Evolutionary conservation across 2,329 filamentous ascomycete genomes (phyloP).

Genomic region (Botrytis deweyae): DNA sequence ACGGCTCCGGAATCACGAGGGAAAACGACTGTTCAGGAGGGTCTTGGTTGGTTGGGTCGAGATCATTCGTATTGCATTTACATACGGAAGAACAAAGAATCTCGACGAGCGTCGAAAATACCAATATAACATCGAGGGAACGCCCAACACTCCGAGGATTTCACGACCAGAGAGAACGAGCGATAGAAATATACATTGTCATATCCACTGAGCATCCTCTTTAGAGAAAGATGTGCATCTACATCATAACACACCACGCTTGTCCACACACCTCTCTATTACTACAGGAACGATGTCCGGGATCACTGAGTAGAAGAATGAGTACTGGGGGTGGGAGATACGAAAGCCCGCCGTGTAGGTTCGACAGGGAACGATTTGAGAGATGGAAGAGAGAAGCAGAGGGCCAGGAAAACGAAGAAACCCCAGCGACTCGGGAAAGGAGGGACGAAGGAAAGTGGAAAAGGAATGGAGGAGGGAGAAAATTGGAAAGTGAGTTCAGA

Average conservation of each 20-base stretch:
- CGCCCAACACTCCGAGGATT: neutral
- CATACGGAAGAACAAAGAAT: neutral
- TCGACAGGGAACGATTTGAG: neutral
- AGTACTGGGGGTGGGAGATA: neutral
- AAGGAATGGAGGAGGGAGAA: neutral
- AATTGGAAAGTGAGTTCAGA: neutral
- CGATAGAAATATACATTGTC: neutral
- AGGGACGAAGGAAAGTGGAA: neutral
- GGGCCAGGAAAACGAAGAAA: neutral
- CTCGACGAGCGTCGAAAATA: neutral
- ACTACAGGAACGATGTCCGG: neutral
- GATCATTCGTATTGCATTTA: neutral
- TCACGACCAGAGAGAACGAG: constrained; percentile 50
- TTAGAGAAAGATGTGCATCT: neutral
- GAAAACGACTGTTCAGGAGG: neutral
- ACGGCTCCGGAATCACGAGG: neutral
- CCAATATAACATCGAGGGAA: neutral
- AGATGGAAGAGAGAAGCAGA: neutral
- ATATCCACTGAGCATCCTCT: neutral
- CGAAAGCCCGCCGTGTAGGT: neutral
- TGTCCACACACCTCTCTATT: neutral
- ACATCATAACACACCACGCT: neutral
- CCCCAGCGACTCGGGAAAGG: neutral
- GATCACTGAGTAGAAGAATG: neutral
- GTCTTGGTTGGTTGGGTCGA: neutral